phyloP scores from a whole-genome alignment of 2,329 filamentous ascomycete genomes.

The Talaromyces sp. region DNA sequence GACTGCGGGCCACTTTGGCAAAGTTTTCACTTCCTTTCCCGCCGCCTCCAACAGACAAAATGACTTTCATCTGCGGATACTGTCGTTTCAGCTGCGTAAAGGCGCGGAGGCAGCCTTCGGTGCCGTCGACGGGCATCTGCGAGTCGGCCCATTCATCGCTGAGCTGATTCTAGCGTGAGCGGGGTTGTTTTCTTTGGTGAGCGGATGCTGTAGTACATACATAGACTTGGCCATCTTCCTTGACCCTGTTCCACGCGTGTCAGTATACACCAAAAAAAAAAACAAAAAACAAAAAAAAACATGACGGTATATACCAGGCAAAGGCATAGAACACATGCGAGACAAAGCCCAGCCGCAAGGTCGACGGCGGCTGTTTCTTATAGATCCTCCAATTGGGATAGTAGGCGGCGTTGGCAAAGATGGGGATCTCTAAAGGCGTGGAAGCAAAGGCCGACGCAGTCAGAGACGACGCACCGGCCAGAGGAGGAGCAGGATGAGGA shows the following conservation, averaged over 20 bases:
- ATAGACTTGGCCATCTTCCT: slow-evolving; percentile 67
- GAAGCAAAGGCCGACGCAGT: slow-evolving; percentile 18
- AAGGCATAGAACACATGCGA: slow-evolving; percentile 82
- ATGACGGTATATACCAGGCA: slow-evolving; percentile 49
- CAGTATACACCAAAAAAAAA: no score
- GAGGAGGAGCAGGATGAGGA: neutral
- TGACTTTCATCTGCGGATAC: slow-evolving; percentile 67
- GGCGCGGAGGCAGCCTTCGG: slow-evolving; percentile 66
- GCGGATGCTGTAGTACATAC: slow-evolving; percentile 48
- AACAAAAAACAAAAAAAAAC: no score
- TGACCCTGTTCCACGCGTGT: slow-evolving; percentile 49
- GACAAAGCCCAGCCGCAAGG: slow-evolving; percentile 69
- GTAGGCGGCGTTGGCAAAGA: slow-evolving; percentile 68
- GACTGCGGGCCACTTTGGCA: slow-evolving; percentile 60
- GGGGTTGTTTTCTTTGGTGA: neutral
- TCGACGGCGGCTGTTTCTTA: slow-evolving; percentile 66
- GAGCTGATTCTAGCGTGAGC: slow-evolving; percentile 48
- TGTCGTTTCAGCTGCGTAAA: slow-evolving; percentile 68
- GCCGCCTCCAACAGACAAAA: slow-evolving; percentile 71
- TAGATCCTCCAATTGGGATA: slow-evolving; percentile 78
- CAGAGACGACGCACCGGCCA: slow-evolving; percentile 11
- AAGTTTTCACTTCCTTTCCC: slow-evolving; percentile 62
- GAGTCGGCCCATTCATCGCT: slow-evolving; percentile 76
- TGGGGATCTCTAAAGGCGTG: slow-evolving; percentile 30
- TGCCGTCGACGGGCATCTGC: slow-evolving; percentile 67